Evolutionary conservation across 208 protist species (phyloP).

Genomic region (Crithidia fasciculata): DNA sequence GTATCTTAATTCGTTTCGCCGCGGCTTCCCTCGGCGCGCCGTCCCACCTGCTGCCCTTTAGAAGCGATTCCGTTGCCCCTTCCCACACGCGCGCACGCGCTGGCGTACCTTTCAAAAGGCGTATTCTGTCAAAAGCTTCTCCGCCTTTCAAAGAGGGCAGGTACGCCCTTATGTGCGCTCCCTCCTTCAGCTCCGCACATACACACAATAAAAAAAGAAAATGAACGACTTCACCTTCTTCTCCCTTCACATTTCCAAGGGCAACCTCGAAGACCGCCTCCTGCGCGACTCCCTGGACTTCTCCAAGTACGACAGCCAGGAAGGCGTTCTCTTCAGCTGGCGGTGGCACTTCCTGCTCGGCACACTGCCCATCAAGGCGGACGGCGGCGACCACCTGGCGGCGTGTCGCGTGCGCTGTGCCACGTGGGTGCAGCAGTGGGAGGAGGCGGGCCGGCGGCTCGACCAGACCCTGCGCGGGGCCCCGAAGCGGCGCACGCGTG

Average conservation of each 20-base stretch:
- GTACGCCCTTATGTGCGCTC: too few relatives aligned
- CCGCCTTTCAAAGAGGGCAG: too few relatives aligned
- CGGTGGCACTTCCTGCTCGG: conserved; percentile 59
- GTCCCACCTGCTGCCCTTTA: too few relatives aligned
- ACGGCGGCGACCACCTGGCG: conserved; percentile 1
- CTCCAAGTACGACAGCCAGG: not conserved
- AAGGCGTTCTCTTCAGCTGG: conserved; percentile 36
- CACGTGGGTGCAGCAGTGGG: conserved; percentile 19
- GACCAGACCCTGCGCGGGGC: conserved; percentile 14
- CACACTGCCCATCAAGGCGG: conserved; percentile 31
- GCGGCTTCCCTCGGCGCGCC: too few relatives aligned
- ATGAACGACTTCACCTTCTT: conserved; percentile 55
- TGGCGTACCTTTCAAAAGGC: too few relatives aligned
- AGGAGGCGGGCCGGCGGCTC: conserved; percentile 24
- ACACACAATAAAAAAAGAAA: too few relatives aligned
- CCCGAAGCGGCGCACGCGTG: conserved; percentile 11
- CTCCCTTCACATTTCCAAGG: conserved; percentile 4
- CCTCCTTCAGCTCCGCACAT: too few relatives aligned
- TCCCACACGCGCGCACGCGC: too few relatives aligned
- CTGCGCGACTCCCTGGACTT: conserved; percentile 46
- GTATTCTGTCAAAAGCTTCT: too few relatives aligned
- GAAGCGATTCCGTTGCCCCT: too few relatives aligned
- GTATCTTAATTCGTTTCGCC: too few relatives aligned
- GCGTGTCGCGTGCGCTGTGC: conserved; percentile 5
- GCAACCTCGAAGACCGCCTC: conserved; percentile 22